Percentiles rank a stretch among this genome's conserved stretches.
Conservation (phyloP, 169 alveolate genomes). For the Plasmodium relictum region DNA sequence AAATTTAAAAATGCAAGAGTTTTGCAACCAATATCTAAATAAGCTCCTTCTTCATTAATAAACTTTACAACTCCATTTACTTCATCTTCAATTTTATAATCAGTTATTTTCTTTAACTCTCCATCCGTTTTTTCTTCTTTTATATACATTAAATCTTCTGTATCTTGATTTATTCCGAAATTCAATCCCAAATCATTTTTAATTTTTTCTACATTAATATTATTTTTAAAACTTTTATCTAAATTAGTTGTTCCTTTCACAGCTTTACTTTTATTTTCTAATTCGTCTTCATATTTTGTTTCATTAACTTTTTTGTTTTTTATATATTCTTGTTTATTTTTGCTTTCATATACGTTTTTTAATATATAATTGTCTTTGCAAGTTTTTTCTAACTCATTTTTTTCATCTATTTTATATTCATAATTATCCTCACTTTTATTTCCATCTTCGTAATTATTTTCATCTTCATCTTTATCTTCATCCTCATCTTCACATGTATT, state of each 20-base stretch:
- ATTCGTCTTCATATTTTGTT: no score
- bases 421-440: neutral
- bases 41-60: conserved; percentile 72
- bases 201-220: neutral
- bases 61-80: conserved; percentile 36
- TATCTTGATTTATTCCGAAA: conserved; percentile 27
- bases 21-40: conserved; percentile 74
- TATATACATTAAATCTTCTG: conserved; percentile 50
- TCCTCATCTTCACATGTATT: neutral
- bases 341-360: no score
- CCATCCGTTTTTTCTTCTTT: conserved; percentile 28
- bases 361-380: neutral
- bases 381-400: neutral
- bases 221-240: neutral
- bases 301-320: no score
- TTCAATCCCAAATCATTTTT: conserved; percentile 29
- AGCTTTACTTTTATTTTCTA: no score
- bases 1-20: conserved; percentile 63
- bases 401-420: no score
- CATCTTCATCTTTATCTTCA: neutral
- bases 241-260: no score
- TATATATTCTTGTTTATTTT: no score
- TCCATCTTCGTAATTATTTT: neutral
- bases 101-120: conserved; percentile 44
- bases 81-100: conserved; percentile 52